Percentiles rank a stretch among this genome's conserved stretches.
Conservation (phyloP, 805 yeast genomes). For the Grigorovia jiainica region DNA sequence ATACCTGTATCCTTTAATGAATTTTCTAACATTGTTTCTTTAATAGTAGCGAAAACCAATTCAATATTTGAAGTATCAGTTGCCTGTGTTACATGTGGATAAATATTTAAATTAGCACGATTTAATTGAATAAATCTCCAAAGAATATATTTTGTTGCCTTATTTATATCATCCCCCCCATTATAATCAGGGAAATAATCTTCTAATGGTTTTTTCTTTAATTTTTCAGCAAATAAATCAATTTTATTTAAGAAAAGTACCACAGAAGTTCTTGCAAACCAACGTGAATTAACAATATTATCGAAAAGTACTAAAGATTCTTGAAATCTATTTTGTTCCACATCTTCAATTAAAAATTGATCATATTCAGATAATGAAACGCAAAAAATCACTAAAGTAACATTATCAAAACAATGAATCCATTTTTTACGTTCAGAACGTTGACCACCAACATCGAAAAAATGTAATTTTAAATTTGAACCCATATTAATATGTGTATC, state of each 20-base stretch:
- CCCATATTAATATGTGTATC: constrained; percentile 75
- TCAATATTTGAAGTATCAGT: constrained; percentile 86
- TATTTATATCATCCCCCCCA: constrained; percentile 82
- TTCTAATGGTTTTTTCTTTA: constrained; percentile 72
- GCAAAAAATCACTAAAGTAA: constrained; percentile 80
- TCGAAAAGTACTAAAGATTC: constrained; percentile 80
- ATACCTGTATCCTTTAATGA: constrained; percentile 69
- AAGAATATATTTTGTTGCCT: constrained; percentile 83
- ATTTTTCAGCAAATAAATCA: constrained; percentile 79
- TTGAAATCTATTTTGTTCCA: constrained; percentile 64
- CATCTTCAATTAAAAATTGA: constrained; percentile 71
- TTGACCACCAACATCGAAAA: constrained; percentile 91
- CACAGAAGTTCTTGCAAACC: constrained; percentile 83
- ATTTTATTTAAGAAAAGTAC: constrained; percentile 83
- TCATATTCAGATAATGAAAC: constrained; percentile 89
- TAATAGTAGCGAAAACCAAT: constrained; percentile 76
- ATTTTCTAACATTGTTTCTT: constrained; percentile 70
- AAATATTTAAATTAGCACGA: constrained; percentile 68
- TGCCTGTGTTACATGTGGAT: constrained; percentile 91
- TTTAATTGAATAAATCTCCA: constrained; percentile 86
- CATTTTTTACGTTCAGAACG: constrained; percentile 92
- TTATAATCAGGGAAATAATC: constrained; percentile 81
- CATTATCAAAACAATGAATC: constrained; percentile 95
- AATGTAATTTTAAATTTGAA: constrained; percentile 45
- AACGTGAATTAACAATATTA: constrained; percentile 82